Percentiles rank a stretch among this genome's conserved stretches.
Evolutionary conservation across 306 rosid genomes (phyloP).

Genomic region (Macrotyloma uniflorum): DNA sequence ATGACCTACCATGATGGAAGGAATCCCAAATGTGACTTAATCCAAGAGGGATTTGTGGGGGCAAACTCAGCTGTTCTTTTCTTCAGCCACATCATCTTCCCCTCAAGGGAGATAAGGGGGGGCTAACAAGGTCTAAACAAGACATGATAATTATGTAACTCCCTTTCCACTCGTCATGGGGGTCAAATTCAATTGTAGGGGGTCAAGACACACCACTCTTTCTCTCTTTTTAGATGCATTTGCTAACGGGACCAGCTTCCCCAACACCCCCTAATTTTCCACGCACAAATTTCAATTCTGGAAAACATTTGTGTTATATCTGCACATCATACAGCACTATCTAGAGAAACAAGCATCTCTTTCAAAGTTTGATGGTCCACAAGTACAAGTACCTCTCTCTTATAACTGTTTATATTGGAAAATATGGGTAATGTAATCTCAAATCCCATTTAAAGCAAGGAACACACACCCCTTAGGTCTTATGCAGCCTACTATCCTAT

Average conservation of each 20-base stretch:
- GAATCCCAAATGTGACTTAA: slow-evolving; percentile 41
- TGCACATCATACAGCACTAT: slow-evolving; percentile 58
- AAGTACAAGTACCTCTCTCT: slow-evolving; percentile 34
- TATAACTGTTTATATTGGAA: slow-evolving; percentile 61
- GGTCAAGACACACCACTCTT: slow-evolving; percentile 66
- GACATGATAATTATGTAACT: slow-evolving; percentile 67
- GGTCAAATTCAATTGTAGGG: slow-evolving; percentile 54
- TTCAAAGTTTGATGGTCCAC: slow-evolving; percentile 66
- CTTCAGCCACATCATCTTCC: slow-evolving; percentile 62
- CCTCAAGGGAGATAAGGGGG: slow-evolving; percentile 42
- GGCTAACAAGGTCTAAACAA: slow-evolving; percentile 48
- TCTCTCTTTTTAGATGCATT: slow-evolving; percentile 74
- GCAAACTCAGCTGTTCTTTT: slow-evolving; percentile 52
- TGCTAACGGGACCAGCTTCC: slow-evolving; percentile 60
- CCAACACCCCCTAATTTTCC: slow-evolving; percentile 47
- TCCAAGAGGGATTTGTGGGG: slow-evolving; percentile 56
- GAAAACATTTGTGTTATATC: slow-evolving; percentile 36
- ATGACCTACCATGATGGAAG: slow-evolving; percentile 46
- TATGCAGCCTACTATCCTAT: slow-evolving; percentile 59
- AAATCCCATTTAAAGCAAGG: slow-evolving; percentile 51
- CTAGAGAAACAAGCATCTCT: slow-evolving; percentile 54
- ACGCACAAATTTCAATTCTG: slow-evolving; percentile 45
- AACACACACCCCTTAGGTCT: slow-evolving; percentile 45
- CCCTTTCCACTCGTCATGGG: slow-evolving; percentile 68
- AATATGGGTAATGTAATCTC: slow-evolving; percentile 40